Evolutionary conservation across 73 alveolate species (phyloP).

Genomic region (Paraurostyla sp.): DNA sequence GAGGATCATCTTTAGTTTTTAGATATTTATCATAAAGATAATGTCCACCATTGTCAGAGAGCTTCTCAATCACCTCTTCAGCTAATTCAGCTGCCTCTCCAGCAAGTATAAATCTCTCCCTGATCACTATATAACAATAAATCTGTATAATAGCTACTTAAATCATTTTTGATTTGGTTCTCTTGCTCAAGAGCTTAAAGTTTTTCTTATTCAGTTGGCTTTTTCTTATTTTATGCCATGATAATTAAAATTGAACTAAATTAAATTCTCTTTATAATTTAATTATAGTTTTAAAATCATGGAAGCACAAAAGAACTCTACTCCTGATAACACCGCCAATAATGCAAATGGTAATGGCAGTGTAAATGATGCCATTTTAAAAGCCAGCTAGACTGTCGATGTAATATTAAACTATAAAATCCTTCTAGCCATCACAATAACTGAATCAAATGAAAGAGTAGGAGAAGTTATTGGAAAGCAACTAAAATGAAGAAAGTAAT

Average conservation of each 20-base stretch:
- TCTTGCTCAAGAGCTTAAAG: neutral
- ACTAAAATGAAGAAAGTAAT: neutral
- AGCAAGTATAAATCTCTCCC: neutral
- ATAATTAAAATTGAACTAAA: no score
- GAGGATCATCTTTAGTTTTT: neutral
- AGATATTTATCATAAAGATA: slow-evolving; percentile 30
- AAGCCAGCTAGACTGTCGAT: no score
- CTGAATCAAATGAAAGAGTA: neutral
- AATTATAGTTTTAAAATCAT: no score
- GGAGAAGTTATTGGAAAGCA: neutral
- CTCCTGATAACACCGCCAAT: no score
- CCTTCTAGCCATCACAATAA: no score
- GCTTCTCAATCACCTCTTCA: neutral
- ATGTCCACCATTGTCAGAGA: slow-evolving; percentile 24
- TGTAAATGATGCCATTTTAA: no score
- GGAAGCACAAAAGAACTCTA: neutral
- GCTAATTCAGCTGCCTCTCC: neutral
- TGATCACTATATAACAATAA: neutral
- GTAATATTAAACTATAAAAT: no score
- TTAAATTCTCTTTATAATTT: no score
- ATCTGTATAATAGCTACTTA: neutral
- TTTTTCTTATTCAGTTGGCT: neutral
- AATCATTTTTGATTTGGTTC: neutral
- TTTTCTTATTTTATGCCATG: slow-evolving; percentile 50
- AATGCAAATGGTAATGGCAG: no score